These are phyloP conservation scores for Lecanicillium sp. DNA, from an alignment of 2,329 filamentous ascomycete species.

Conservation along the genomic window DNA sequence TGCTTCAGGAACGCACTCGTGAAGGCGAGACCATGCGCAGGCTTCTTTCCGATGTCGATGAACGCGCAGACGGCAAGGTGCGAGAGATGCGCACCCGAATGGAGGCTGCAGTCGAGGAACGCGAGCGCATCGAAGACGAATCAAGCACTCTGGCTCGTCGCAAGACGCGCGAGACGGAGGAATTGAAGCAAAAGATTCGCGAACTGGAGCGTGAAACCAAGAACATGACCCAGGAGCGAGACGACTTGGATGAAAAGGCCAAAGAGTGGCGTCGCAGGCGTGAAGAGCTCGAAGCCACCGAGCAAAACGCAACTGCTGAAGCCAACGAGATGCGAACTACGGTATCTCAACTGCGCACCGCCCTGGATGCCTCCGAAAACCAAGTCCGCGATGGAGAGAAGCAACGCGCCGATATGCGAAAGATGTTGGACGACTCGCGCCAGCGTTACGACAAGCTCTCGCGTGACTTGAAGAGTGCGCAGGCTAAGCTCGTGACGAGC, in stretches of 20 bases:
- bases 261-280: conserved; percentile 65
- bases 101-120: conserved; percentile 86
- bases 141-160: conserved; percentile 68
- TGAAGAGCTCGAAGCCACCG: conserved; percentile 66
- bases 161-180: conserved; percentile 75
- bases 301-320: conserved; percentile 63
- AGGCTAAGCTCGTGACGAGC: conserved; percentile 34
- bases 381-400: conserved; percentile 78
- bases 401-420: conserved; percentile 67
- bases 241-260: conserved; percentile 67
- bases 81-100: conserved; percentile 84
- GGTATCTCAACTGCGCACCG: conserved; percentile 68
- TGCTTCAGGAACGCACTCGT: conserved; percentile 78
- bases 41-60: conserved; percentile 77
- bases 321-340: conserved; percentile 66
- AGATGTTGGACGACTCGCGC: conserved; percentile 69
- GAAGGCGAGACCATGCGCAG: conserved; percentile 94
- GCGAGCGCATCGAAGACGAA: conserved; percentile 88
- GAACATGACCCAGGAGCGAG: conserved; percentile 62
- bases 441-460: conserved; percentile 70
- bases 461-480: conserved; percentile 51
- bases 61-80: conserved; percentile 70
- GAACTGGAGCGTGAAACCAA: conserved; percentile 75
- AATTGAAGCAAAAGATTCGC: conserved; percentile 68
- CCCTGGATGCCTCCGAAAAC: conserved; percentile 79